A percentile compares a stretch with the other conserved stretches of the same genome.
Evolutionary conservation across 2,329 filamentous ascomycete species (phyloP).

Genomic region (Dryadomyces quercivorus): DNA sequence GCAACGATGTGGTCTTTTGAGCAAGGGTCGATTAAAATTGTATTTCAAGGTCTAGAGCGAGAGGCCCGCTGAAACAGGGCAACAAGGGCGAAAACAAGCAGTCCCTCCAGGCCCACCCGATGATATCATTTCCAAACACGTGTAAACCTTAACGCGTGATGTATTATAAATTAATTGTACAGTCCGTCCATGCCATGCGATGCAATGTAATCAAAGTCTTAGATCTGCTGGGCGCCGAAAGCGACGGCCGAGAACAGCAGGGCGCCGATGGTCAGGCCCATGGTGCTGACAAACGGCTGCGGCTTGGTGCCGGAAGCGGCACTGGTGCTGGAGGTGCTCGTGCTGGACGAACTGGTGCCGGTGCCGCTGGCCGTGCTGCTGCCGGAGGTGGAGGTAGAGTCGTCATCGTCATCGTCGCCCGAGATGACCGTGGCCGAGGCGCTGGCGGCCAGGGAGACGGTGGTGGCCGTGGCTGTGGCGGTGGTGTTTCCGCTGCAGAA

Average conservation of each 20-base stretch:
- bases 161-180: neutral
- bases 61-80: too few relatives aligned
- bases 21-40: too few relatives aligned
- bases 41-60: too few relatives aligned
- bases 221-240: constrained; percentile 3
- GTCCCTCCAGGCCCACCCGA: too few relatives aligned
- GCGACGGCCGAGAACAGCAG: neutral
- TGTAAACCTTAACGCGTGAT: neutral
- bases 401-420: neutral
- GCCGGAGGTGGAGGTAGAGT: neutral
- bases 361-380: neutral
- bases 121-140: too few relatives aligned
- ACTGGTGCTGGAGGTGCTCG: neutral
- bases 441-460: neutral
- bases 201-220: too few relatives aligned
- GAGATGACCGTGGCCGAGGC: neutral
- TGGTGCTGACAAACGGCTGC: neutral
- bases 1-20: too few relatives aligned
- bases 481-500: constrained; percentile 2
- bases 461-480: neutral
- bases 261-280: neutral
- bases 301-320: neutral
- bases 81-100: too few relatives aligned
- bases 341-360: neutral
- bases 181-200: too few relatives aligned